Evolutionary conservation across 179 eudicot genomes (phyloP).

Genomic region (Monotropa hypopitys): DNA sequence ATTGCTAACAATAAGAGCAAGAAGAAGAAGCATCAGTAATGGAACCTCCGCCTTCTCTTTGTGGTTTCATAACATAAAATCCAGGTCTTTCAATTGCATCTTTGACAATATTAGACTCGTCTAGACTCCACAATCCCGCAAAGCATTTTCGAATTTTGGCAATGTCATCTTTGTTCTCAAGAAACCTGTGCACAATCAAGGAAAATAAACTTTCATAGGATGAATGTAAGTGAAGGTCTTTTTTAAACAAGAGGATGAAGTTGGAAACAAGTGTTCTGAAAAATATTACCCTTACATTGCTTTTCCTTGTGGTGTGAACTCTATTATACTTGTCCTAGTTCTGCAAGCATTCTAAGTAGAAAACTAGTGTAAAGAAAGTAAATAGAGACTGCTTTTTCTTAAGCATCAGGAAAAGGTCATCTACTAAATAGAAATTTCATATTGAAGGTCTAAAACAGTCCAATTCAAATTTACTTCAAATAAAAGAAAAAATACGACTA

Average conservation of each 20-base stretch:
- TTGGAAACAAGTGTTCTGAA: background rate
- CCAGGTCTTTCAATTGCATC: constrained; percentile 82
- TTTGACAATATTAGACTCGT: constrained; percentile 44
- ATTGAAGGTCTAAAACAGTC: background rate
- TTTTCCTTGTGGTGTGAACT: background rate
- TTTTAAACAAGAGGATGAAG: background rate
- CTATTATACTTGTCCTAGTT: background rate
- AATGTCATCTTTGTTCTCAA: constrained; percentile 70
- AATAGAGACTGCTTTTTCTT: background rate
- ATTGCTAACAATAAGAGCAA: background rate
- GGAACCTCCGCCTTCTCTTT: constrained; percentile 98
- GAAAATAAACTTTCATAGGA: background rate
- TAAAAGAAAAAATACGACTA: background rate
- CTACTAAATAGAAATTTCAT: background rate
- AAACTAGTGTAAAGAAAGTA: background rate
- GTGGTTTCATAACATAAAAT: constrained; percentile 89
- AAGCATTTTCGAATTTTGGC: constrained; percentile 71
- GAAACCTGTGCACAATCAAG: constrained; percentile 49
- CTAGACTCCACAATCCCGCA: constrained; percentile 96
- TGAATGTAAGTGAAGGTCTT: background rate
- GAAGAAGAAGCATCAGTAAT: background rate
- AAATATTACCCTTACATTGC: background rate
- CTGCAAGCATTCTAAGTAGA: background rate
- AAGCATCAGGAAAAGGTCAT: background rate
- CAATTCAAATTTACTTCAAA: background rate